These are phyloP conservation scores for Oryza glumipatula DNA, from an alignment of 176 grass and related monocot genomes.

Conservation along the genomic window DNA sequence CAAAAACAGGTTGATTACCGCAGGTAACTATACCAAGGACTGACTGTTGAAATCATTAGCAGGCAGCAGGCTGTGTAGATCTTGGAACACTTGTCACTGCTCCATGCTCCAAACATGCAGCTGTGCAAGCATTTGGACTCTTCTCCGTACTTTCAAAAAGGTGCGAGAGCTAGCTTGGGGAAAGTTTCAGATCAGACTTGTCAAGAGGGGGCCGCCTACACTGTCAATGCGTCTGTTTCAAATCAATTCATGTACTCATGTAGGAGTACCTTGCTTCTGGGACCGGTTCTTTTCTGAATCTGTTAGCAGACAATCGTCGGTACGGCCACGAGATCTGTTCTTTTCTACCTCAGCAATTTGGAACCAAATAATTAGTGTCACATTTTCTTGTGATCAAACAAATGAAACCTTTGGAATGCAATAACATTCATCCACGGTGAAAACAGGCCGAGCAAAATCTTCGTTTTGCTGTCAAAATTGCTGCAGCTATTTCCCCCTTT, in stretches of 20 bases:
- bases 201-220: not conserved
- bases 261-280: not conserved
- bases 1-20: no score
- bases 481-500: no score
- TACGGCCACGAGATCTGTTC: slow-evolving; percentile 19
- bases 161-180: not conserved
- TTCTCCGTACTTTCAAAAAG: slow-evolving; percentile 17
- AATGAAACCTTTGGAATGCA: no score
- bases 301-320: not conserved
- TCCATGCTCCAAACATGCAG: not conserved
- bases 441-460: no score
- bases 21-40: no score
- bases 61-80: not conserved
- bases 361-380: not conserved
- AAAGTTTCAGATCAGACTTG: slow-evolving; percentile 22
- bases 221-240: slow-evolving; percentile 27
- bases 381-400: not conserved
- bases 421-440: no score
- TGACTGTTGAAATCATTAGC: not conserved
- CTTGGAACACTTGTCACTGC: not conserved
- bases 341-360: not conserved
- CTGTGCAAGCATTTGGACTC: slow-evolving; percentile 14
- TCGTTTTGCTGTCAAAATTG: no score
- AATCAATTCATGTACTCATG: slow-evolving; percentile 35
- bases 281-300: not conserved